A percentile compares a stretch with the other conserved stretches of the same genome.
These are phyloP conservation scores for Suillus brevipes DNA, from an alignment of 768 basidiomycete species.

Conservation along the genomic window DNA sequence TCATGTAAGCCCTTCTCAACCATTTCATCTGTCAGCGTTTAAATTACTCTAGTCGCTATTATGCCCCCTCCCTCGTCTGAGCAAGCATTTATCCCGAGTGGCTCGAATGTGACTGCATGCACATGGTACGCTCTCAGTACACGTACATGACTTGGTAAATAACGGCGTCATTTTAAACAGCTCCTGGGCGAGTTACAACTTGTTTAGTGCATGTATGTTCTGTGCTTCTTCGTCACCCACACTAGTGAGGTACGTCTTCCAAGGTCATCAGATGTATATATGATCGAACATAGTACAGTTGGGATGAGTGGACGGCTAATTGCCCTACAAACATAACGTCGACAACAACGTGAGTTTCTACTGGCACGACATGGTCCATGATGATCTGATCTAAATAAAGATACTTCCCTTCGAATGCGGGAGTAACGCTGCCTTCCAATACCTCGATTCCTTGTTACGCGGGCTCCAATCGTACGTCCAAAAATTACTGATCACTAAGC, in stretches of 20 bases:
- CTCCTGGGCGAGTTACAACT: constrained; percentile 32
- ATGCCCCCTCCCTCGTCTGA: background rate
- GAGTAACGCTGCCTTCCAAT: constrained; percentile 7
- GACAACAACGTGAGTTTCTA: constrained; percentile 18
- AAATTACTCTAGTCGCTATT: background rate
- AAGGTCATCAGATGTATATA: background rate
- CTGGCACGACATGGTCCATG: background rate
- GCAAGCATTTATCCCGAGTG: constrained; percentile 19
- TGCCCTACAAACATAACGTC: constrained; percentile 20
- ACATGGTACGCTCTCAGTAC: constrained; percentile 21
- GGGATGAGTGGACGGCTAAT: constrained; percentile 19
- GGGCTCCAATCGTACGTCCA: constrained; percentile 22
- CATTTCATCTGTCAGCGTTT: background rate
- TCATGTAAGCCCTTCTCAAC: constrained; percentile 16
- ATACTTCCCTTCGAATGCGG: constrained; percentile 22
- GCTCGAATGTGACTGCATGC: constrained; percentile 18
- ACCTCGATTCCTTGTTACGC: constrained; percentile 28
- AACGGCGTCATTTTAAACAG: constrained; percentile 9
- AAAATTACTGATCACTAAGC: background rate
- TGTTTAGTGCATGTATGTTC: constrained; percentile 28
- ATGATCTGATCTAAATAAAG: constrained; percentile 8
- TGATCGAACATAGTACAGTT: constrained; percentile 17
- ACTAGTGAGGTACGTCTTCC: constrained; percentile 17
- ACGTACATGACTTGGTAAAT: background rate
- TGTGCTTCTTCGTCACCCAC: constrained; percentile 16